Conservation (phyloP, 2,329 filamentous ascomycete species). For the Trichophyton equinum region DNA sequence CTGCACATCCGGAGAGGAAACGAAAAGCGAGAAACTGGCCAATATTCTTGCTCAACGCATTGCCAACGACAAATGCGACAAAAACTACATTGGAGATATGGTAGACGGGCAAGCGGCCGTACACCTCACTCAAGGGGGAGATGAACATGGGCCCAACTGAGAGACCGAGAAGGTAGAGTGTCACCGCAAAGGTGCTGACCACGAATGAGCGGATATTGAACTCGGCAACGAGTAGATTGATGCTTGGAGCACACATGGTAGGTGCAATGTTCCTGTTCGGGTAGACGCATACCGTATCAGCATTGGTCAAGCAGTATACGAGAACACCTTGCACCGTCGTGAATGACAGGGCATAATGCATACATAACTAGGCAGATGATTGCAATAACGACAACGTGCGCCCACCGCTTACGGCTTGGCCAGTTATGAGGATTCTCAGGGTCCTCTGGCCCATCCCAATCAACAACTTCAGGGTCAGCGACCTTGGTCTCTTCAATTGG, state of each 20-base stretch:
- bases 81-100: slow-evolving; percentile 52
- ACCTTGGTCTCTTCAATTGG: background rate
- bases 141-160: slow-evolving; percentile 59
- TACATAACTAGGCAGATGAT: slow-evolving; percentile 18
- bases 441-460: slow-evolving; percentile 53
- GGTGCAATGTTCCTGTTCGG: slow-evolving; percentile 68
- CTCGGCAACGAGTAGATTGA: slow-evolving; percentile 27
- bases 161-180: slow-evolving; percentile 64
- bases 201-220: slow-evolving; percentile 46
- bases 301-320: background rate
- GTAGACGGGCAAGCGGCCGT: slow-evolving; percentile 47
- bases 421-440: slow-evolving; percentile 56
- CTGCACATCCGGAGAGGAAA: slow-evolving; percentile 62
- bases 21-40: slow-evolving; percentile 56
- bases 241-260: slow-evolving; percentile 51
- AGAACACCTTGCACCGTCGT: slow-evolving; percentile 16
- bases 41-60: slow-evolving; percentile 56
- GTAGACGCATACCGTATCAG: slow-evolving; percentile 37
- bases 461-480: slow-evolving; percentile 28
- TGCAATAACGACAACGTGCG: background rate
- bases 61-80: slow-evolving; percentile 57
- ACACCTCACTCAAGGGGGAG: slow-evolving; percentile 50
- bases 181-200: slow-evolving; percentile 61
- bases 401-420: slow-evolving; percentile 46
- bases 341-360: slow-evolving; percentile 47